Evolutionary conservation across 192 early-diverging fungal species (phyloP).

Genomic region (Backusella australiensis): DNA sequence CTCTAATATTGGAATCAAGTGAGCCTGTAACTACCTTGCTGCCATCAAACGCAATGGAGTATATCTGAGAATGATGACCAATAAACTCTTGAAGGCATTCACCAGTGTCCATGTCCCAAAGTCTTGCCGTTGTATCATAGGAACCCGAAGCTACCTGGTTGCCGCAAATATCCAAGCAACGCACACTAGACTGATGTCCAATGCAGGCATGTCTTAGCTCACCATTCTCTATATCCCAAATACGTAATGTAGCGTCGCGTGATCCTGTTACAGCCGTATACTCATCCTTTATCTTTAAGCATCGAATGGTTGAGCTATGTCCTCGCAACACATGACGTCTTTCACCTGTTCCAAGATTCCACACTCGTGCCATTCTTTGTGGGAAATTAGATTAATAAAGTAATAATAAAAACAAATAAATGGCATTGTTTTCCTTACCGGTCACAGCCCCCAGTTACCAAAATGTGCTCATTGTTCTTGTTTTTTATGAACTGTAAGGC

Average conservation of each 20-base stretch:
- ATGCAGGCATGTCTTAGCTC: constrained; percentile 71
- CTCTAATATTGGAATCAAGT: constrained; percentile 88
- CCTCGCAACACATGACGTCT: constrained; percentile 91
- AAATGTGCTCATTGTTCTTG: constrained; percentile 52
- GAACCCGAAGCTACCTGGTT: constrained; percentile 85
- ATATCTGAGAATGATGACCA: constrained; percentile 95
- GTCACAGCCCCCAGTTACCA: constrained; percentile 96
- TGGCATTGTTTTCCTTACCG: constrained; percentile 49
- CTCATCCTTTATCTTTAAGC: constrained; percentile 72
- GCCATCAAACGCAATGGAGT: constrained; percentile 87
- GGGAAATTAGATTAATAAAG: constrained; percentile 3
- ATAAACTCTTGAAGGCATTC: constrained; percentile 64
- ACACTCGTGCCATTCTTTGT: constrained; percentile 77
- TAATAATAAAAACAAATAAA: constrained; percentile 6
- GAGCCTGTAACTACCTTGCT: constrained; percentile 83
- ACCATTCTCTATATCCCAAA: constrained; percentile 79
- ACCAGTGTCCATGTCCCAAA: constrained; percentile 86
- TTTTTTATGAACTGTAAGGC: constrained; percentile 72
- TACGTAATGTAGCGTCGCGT: constrained; percentile 88
- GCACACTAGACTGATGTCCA: constrained; percentile 89
- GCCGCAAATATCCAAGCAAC: constrained; percentile 86
- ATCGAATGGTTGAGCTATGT: constrained; percentile 95
- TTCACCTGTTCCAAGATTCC: constrained; percentile 85
- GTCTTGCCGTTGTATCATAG: constrained; percentile 89
- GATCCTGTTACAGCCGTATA: constrained; percentile 88